Base-by-base conservation (phyloP, 768 basidiomycete genomes). In the Kwoniella sp. region DNA sequence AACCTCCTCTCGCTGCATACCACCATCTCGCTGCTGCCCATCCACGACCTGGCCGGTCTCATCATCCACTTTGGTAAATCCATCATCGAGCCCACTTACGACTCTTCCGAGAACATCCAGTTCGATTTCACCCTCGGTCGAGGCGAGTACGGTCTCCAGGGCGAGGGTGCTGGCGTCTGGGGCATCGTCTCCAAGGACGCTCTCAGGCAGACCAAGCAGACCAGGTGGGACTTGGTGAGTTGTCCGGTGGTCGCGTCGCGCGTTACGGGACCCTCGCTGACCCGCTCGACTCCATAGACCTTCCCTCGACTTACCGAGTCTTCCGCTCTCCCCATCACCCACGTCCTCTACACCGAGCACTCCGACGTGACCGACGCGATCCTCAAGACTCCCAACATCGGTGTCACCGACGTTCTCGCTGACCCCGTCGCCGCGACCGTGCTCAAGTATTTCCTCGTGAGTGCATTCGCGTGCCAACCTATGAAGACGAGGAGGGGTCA, bases 151-250 rank as follows among this genome's bases (percentile, higher is more conserved):
- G 79, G 56, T 77, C 75, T 47, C 73, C 76, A 29, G 70, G 84
- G 43, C 69, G 82, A 42, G 77, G 53, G 85, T 82, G 63, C 89
- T 83, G 73, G 73, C 69, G 87, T 93, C 3, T 95, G 85, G 84
- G 89, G 83, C 9, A 72, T 91, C 47, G 84, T 90, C 23, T 79
- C 81, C 28, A 95, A 92, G 77, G 82, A 85, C 51, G 86, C 88
- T 60, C 78, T 92, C 56, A 75, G 80, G 50, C 77, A 77, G 29
- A 81, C 89, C 65, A 84, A 83, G 73, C 78, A 83, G 49, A 74
- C 79, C 51, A 81, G 90, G 57, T 95, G 88, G 88, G 91, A 93
- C 71, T 74, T 92, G 72, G 90, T 93, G 52, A 67, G 85, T 79
- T 26, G 15, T 32, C 26, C 20, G 15, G 9, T 37, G 12, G 10